These are phyloP conservation scores for Plantago elongata DNA, from an alignment of 257 asterid species.

Conservation along the genomic window DNA sequence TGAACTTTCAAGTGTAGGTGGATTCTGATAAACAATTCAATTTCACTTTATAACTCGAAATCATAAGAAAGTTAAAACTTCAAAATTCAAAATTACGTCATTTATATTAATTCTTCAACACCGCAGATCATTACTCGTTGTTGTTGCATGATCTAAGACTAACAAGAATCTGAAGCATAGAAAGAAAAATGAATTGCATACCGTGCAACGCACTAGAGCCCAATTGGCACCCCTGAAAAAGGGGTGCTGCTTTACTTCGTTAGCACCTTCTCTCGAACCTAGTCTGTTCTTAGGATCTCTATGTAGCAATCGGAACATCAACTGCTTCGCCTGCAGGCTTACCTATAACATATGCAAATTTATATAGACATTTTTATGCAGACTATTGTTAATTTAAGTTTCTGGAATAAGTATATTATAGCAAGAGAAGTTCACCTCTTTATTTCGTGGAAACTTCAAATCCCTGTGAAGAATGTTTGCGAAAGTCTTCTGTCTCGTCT, in stretches of 20 bases:
- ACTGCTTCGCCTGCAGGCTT: slow-evolving; percentile 83
- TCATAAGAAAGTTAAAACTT: neutral
- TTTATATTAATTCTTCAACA: too few relatives aligned
- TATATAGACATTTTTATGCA: neutral
- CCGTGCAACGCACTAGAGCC: slow-evolving; percentile 96
- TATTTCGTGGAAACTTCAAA: slow-evolving; percentile 77
- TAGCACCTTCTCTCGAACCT: slow-evolving; percentile 89
- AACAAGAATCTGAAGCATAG: neutral
- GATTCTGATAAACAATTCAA: slow-evolving; percentile 39
- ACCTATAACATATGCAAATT: slow-evolving; percentile 37
- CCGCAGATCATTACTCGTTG: neutral
- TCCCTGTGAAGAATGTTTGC: slow-evolving; percentile 85
- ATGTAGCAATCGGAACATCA: slow-evolving; percentile 74
- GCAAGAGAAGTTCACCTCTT: slow-evolving; percentile 43
- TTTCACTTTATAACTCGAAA: slow-evolving; percentile 17
- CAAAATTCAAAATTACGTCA: too few relatives aligned
- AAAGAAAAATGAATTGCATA: slow-evolving; percentile 17
- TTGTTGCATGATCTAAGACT: neutral
- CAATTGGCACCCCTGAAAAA: slow-evolving; percentile 86
- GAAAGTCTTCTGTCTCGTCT: slow-evolving; percentile 96
- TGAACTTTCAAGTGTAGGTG: slow-evolving; percentile 71
- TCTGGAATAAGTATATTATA: neutral
- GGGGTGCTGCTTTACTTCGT: slow-evolving; percentile 83
- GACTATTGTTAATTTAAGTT: neutral
- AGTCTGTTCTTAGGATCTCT: slow-evolving; percentile 94